These are phyloP conservation scores for Oxytropis ochrocephala DNA, from an alignment of 306 rosid genomes.

Conservation along the genomic window DNA sequence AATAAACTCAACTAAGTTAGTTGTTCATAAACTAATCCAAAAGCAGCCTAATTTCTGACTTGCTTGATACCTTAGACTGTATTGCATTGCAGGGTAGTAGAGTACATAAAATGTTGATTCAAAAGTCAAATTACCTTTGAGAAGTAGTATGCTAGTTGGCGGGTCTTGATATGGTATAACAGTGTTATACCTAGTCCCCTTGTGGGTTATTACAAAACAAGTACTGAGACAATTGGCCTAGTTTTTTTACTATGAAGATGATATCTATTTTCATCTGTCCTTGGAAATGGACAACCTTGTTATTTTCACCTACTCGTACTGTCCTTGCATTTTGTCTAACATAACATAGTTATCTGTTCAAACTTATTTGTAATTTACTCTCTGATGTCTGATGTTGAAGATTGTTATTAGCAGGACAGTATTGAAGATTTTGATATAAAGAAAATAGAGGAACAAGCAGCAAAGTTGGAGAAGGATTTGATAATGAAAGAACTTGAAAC, in stretches of 20 bases:
- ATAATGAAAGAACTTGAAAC: slow-evolving; percentile 94
- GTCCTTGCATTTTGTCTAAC: not conserved
- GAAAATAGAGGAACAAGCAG: slow-evolving; percentile 86
- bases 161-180: not conserved
- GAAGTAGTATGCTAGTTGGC: not conserved
- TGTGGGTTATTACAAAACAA: not conserved
- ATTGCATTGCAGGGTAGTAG: not conserved
- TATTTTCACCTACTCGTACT: not conserved
- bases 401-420: slow-evolving; percentile 47
- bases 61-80: not conserved
- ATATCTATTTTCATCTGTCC: not conserved
- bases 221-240: not conserved
- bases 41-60: not conserved
- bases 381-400: slow-evolving; percentile 29
- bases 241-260: not conserved
- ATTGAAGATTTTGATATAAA: slow-evolving; percentile 69
- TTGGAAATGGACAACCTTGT: not conserved
- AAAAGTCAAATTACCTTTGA: not conserved
- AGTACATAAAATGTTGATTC: no score
- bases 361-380: slow-evolving; percentile 1
- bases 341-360: not conserved
- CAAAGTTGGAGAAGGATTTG: slow-evolving; percentile 91
- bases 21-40: no score
- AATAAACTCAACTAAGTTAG: no score
- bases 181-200: not conserved